Base-by-base conservation (phyloP, 225 moss, liverwort and hornwort genomes). In the Neckera pumila region DNA sequence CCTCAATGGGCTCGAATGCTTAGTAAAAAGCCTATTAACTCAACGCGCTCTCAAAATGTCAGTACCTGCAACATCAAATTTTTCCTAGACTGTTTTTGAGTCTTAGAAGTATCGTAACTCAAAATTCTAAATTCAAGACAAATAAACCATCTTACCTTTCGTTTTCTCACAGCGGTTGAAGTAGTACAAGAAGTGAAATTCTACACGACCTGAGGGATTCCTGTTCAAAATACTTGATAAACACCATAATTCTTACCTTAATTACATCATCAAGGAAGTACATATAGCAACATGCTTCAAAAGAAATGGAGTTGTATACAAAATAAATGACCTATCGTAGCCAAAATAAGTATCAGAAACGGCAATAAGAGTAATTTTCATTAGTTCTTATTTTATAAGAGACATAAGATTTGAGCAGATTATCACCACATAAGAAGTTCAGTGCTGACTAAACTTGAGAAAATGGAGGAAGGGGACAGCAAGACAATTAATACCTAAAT, bases 161-260 rank as follows among this genome's bases (percentile, higher is more conserved):
- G 93, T 96, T 95, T 93, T 95, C 83, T 95, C 95, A 75, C 92
- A 93, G 62, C 92, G 92, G 82, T 95, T 95, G 79, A 91, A 92
- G 83, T 95, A 96, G 82, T 96, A 97, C 75, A 95, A 93, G 86
- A 96, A 97, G 88, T 97, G 97, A 92, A 96, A 97, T 72, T 96
- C 93, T 84, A 97, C 96, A 79, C 95, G 93, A 87, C 98, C 98
- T 91, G 90, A 91, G 88, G 89, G 89, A 86, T 92, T 91, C 63
- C 89, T 86, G 92, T 78, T 64, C 79, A 92, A 85, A 77, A 84
- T 61, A 73, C 31, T 81, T 20, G 27, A 77, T 80, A 43, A 82
- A 80, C n/a, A 88, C 70, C 76, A 90, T 83, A 88, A 38, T 84
- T 80, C n/a, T 76, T 78, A 77, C 65, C 82, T 60, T 27, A 53